Percentiles rank a stretch among this genome's conserved stretches.
phyloP scores from a whole-genome alignment of 495 filamentous ascomycete species.

The Paragyromitra xinjiangensis region DNA sequence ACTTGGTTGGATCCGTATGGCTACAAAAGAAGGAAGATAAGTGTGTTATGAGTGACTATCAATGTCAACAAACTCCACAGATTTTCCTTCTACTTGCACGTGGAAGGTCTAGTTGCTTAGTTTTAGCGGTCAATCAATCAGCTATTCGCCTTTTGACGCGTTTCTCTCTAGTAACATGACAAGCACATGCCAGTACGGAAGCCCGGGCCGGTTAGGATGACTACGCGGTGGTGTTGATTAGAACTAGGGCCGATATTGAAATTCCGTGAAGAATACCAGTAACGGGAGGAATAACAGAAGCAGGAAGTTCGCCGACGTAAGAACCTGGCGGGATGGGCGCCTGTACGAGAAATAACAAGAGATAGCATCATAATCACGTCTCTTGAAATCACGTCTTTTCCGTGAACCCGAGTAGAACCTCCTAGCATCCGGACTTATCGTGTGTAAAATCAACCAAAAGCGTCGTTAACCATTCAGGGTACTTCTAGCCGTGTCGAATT shows the following conservation, averaged over 20 bases:
- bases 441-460: neutral
- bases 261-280: neutral
- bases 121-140: neutral
- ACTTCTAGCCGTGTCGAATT: neutral
- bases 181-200: conserved; percentile 4
- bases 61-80: conserved; percentile 14
- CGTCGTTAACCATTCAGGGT: neutral
- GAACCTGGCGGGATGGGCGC: neutral
- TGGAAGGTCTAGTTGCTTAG: conserved; percentile 12
- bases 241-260: neutral
- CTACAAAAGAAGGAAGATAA: conserved; percentile 12
- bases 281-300: neutral
- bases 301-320: neutral
- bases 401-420: neutral
- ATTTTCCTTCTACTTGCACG: neutral
- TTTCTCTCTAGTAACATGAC: neutral
- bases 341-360: neutral
- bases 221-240: neutral
- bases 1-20: conserved; percentile 1
- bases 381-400: neutral
- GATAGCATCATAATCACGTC: neutral
- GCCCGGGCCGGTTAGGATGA: neutral
- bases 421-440: neutral
- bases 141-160: neutral
- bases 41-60: neutral